phyloP scores from a whole-genome alignment of 805 yeast genomes.

The Pichia rugopelliculosa region DNA sequence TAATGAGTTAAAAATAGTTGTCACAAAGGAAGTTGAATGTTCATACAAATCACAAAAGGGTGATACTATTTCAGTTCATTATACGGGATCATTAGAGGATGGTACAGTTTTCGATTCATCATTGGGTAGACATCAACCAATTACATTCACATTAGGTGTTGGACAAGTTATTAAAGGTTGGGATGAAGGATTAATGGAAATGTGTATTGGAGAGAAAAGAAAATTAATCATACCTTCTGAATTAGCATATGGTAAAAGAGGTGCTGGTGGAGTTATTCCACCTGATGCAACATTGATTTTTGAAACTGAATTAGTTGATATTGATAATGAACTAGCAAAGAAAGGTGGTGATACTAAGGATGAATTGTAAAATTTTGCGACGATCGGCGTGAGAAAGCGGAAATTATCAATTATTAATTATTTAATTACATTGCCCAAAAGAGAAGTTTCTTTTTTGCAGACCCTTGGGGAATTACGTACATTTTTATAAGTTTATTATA shows the following conservation, averaged over 20 bases:
- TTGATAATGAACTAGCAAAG: constrained; percentile 18
- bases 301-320: constrained; percentile 55
- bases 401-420: no score
- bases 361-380: constrained; percentile 18
- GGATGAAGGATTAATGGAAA: constrained; percentile 77
- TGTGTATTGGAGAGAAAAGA: constrained; percentile 88
- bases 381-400: no score
- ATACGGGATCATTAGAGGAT: constrained; percentile 61
- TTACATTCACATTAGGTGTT: constrained; percentile 63
- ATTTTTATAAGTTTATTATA: no score
- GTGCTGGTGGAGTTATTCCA: constrained; percentile 66
- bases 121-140: constrained; percentile 53
- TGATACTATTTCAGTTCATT: constrained; percentile 68
- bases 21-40: constrained; percentile 47
- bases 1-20: constrained; percentile 24
- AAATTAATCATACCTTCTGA: constrained; percentile 71
- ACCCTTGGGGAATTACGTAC: no score
- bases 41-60: constrained; percentile 51
- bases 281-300: constrained; percentile 66
- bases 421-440: no score
- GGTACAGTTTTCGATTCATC: constrained; percentile 77
- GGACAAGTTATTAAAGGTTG: constrained; percentile 85
- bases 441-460: no score
- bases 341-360: constrained; percentile 16
- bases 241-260: constrained; percentile 70